These are phyloP conservation scores for Colletotrichum sojae DNA, from an alignment of 2,329 filamentous ascomycete species.

Conservation along the genomic window DNA sequence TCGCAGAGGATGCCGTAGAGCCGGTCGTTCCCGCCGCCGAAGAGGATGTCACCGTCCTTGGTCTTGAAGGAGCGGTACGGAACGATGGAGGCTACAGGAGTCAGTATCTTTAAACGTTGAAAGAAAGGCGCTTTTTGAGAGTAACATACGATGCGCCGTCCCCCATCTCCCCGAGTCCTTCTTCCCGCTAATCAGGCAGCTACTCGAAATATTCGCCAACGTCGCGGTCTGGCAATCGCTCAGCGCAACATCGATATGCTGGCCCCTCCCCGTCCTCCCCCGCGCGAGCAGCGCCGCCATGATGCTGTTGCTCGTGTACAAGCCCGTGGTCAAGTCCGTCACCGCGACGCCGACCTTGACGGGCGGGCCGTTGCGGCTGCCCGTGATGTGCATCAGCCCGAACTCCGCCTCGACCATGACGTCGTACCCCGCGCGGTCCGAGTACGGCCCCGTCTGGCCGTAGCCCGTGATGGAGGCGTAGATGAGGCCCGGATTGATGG, in stretches of 20 bases:
- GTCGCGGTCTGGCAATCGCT: slow-evolving; percentile 97
- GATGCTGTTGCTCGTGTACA: slow-evolving; percentile 96
- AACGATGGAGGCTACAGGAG: slow-evolving; percentile 85
- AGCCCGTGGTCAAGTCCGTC: slow-evolving; percentile 92
- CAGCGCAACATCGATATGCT: slow-evolving; percentile 92
- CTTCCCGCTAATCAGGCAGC: slow-evolving; percentile 88
- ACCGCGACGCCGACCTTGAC: slow-evolving; percentile 98
- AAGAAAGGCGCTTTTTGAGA: no score
- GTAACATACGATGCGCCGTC: slow-evolving; percentile 86
- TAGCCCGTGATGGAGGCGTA: slow-evolving; percentile 98
- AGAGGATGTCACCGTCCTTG: slow-evolving; percentile 77
- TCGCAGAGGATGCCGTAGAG: slow-evolving; percentile 77
- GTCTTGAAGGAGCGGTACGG: slow-evolving; percentile 91
- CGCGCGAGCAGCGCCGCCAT: slow-evolving; percentile 92
- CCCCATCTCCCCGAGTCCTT: slow-evolving; percentile 94
- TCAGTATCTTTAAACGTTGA: no score
- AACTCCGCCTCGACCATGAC: slow-evolving; percentile 99
- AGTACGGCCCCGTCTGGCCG: slow-evolving; percentile 94
- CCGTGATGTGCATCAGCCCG: slow-evolving; percentile 98
- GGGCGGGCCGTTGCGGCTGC: slow-evolving; percentile 86
- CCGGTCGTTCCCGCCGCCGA: slow-evolving; percentile 81
- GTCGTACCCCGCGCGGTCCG: slow-evolving; percentile 91
- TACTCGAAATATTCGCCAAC: slow-evolving; percentile 94
- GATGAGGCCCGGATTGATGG: slow-evolving; percentile 88
- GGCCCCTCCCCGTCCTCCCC: slow-evolving; percentile 81